Conservation (phyloP, 192 early-diverging fungal species). For the Coemansia sp. region DNA sequence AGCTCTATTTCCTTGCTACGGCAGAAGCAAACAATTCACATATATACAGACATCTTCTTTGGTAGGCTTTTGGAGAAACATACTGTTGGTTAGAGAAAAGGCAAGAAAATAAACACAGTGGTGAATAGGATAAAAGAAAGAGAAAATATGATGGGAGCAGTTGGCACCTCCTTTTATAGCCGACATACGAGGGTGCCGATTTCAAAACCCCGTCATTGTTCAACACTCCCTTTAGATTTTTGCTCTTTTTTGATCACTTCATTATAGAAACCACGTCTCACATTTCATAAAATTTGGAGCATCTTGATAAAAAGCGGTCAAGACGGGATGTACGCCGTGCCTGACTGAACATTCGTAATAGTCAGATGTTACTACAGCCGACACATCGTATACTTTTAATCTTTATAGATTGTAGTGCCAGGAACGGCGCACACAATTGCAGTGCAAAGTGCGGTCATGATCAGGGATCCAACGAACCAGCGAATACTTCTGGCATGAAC, state of each 20-base stretch:
- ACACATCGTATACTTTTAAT: conserved; percentile 9
- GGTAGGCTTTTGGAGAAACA: neutral
- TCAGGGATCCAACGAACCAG: conserved; percentile 43
- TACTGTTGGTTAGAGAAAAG: neutral
- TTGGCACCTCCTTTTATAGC: neutral
- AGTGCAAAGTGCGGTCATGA: conserved; percentile 44
- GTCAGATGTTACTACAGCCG: neutral
- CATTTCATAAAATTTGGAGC: too few relatives aligned
- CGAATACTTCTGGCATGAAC: conserved; percentile 43
- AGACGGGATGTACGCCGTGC: too few relatives aligned
- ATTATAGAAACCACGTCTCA: too few relatives aligned
- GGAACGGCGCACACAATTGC: conserved; percentile 47
- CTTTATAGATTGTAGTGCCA: conserved; percentile 34
- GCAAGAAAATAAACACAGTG: neutral
- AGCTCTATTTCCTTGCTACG: too few relatives aligned
- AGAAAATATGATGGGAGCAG: conserved; percentile 5
- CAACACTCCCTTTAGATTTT: too few relatives aligned
- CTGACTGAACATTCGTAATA: too few relatives aligned
- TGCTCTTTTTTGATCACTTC: too few relatives aligned
- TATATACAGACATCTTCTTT: neutral
- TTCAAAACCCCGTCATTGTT: too few relatives aligned
- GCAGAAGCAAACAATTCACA: too few relatives aligned
- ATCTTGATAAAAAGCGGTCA: too few relatives aligned
- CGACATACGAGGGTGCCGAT: too few relatives aligned
- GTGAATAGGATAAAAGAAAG: neutral